Evolutionary conservation across 2,329 filamentous ascomycete species (phyloP), one percentile per base, ranked within the genome.

Genomic region (Cladosporium sp.): DNA sequence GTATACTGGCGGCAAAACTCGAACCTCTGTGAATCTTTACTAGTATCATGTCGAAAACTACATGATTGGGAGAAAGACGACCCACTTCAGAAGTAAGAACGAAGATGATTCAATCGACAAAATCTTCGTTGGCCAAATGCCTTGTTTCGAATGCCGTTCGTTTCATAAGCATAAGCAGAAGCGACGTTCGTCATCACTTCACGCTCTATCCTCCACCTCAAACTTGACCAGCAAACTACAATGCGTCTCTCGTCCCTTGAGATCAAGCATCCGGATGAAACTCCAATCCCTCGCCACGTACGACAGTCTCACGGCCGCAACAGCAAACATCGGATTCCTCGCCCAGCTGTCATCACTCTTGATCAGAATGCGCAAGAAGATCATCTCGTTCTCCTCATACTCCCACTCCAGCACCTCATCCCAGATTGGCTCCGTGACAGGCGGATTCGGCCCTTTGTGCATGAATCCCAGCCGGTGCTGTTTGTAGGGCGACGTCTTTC

Each of bases 341-440:
- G 82, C 74, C 69, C 83, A 88, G 60, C 78, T 79, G 59, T 86
- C 83, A 59, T 88, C 85, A 62, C 81, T 85, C 76, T 89, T 89
- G 71, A 89, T 78, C 40, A 88, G 73, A 58, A 89, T 77, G 0
- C 86, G 76, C 62, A 89, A 62, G 64, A 89, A 89, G 0, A 80
- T 79, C 48, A 89, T 66, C 67, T 88, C 85, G 62, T 83, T 86
- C 57, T 87, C 85, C 5, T 86, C 82, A 64, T 82, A 88, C 60
- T 85, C 82, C 86, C 86, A 89, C 65, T 86, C 83, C 8, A 89
- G 73, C 13, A 74, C 75, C 69, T 88, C 84, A 62, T 88, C 79
- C 85, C 84, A 89, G 7, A 89, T 51, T 0, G 86, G 85, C 60
- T 88, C 84, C 0, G 78, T 85, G 0, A 77, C 68, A 0, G 80